A percentile compares a stretch with the other conserved stretches of the same genome.
Conservation (phyloP, 371 early-diverging fungal genomes). For the Saksenaea vasiformis region DNA sequence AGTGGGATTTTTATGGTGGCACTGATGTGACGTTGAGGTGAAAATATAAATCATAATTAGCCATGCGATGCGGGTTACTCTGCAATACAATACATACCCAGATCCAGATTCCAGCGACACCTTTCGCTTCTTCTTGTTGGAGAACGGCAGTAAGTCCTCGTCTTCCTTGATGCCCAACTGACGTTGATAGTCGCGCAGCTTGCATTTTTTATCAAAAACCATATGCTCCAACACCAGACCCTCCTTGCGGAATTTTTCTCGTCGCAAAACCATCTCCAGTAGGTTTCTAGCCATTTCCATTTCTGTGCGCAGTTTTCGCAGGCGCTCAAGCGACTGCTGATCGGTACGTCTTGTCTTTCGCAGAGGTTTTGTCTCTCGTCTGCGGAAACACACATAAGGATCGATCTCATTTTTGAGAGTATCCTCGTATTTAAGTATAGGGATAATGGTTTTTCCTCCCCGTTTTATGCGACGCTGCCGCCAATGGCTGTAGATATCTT, state of each 20-base stretch:
- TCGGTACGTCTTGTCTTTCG: conserved; percentile 93
- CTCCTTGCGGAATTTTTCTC: conserved; percentile 78
- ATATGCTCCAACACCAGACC: conserved; percentile 66
- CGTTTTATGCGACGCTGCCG: conserved; percentile 42
- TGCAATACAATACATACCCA: conserved; percentile 24
- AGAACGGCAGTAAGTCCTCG: conserved; percentile 41
- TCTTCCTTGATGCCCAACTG: conserved; percentile 58
- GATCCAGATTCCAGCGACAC: conserved; percentile 24
- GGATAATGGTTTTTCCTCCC: conserved; percentile 60
- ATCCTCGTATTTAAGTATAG: conserved; percentile 66
- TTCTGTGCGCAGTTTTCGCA: conserved; percentile 81
- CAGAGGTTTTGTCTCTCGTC: conserved; percentile 84
- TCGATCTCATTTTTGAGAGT: conserved; percentile 71
- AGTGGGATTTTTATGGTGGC: conserved; percentile 62
- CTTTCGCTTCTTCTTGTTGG: conserved; percentile 42
- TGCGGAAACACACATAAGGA: conserved; percentile 97
- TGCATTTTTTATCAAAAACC: conserved; percentile 58
- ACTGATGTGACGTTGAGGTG: conserved; percentile 20
- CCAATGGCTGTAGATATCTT: conserved; percentile 49
- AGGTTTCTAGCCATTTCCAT: conserved; percentile 76
- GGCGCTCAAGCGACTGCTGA: conserved; percentile 78
- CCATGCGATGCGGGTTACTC: neutral
- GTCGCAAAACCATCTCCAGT: conserved; percentile 77
- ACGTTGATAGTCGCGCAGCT: conserved; percentile 56
- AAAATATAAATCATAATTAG: neutral